Evolutionary conservation across 495 filamentous ascomycete species (phyloP).

Genomic region (Durotheca rogersii): DNA sequence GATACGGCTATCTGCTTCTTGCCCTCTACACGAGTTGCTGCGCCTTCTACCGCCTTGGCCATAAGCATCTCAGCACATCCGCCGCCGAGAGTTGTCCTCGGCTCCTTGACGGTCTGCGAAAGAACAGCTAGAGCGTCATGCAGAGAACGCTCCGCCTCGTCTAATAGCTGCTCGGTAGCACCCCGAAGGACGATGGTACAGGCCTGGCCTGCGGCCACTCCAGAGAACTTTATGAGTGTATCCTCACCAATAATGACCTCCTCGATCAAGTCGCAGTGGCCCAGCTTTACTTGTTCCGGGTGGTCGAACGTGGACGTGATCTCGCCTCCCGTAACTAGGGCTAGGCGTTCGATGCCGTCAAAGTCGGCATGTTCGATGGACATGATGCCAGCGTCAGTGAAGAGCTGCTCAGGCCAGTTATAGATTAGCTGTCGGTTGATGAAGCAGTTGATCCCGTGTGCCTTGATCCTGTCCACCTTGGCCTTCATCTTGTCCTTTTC

Average conservation of each 20-base stretch:
- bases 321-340: conserved; percentile 93
- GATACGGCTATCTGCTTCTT: conserved; percentile 96
- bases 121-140: conserved; percentile 97
- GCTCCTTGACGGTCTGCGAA: conserved; percentile 94
- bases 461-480: conserved; percentile 98
- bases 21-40: conserved; percentile 88
- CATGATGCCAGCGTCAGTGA: conserved; percentile 95
- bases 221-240: conserved; percentile 94
- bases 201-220: conserved; percentile 88
- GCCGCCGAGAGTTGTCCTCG: conserved; percentile 89
- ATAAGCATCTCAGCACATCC: conserved; percentile 98
- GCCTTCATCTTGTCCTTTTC: conserved; percentile 99
- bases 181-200: conserved; percentile 97
- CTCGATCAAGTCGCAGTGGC: conserved; percentile 92
- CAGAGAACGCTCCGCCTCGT: conserved; percentile 93
- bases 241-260: conserved; percentile 98
- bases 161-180: conserved; percentile 92
- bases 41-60: conserved; percentile 95
- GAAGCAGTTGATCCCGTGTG: conserved; percentile 99
- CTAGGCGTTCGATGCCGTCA: conserved; percentile 92
- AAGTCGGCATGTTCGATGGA: conserved; percentile 99
- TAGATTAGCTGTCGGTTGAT: conserved; percentile 99
- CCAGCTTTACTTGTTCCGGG: conserved; percentile 93
- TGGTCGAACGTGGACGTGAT: conserved; percentile 98
- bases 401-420: conserved; percentile 99